A percentile compares a stretch with the other conserved stretches of the same genome.
These are phyloP conservation scores for Hemerocallis citrina DNA, from an alignment of 106 monocot genomes.

Conservation along the genomic window DNA sequence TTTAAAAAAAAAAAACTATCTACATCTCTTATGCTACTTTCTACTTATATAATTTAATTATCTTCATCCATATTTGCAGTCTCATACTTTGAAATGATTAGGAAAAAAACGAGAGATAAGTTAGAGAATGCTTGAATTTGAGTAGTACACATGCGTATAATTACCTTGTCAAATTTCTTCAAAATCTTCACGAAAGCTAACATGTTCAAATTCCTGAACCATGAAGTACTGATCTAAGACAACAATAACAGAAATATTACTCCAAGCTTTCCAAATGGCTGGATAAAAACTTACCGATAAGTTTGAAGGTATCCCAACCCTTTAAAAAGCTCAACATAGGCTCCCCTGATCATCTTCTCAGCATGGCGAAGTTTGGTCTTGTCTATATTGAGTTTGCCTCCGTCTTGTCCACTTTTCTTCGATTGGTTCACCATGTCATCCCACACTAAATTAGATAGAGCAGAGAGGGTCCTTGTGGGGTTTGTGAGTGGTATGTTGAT, in stretches of 20 bases:
- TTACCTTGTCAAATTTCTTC: slow-evolving; percentile 97
- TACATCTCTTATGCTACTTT: too few relatives aligned
- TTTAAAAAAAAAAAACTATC: too few relatives aligned
- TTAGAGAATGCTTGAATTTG: too few relatives aligned
- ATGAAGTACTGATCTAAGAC: neutral
- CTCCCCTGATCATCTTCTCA: slow-evolving; percentile 92
- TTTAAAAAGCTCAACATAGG: slow-evolving; percentile 86
- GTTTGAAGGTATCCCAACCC: slow-evolving; percentile 74
- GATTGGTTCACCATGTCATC: slow-evolving; percentile 51
- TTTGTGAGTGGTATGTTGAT: slow-evolving; percentile 89
- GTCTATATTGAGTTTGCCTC: slow-evolving; percentile 48
- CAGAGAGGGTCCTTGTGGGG: slow-evolving; percentile 77
- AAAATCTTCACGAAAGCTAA: slow-evolving; percentile 92
- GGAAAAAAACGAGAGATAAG: too few relatives aligned
- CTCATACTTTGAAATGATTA: too few relatives aligned
- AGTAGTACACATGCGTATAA: neutral
- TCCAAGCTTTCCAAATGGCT: neutral
- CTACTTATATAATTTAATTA: too few relatives aligned
- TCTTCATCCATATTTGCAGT: too few relatives aligned
- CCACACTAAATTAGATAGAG: slow-evolving; percentile 54
- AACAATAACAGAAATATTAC: neutral
- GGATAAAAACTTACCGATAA: slow-evolving; percentile 38
- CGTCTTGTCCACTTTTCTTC: slow-evolving; percentile 35
- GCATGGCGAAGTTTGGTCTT: slow-evolving; percentile 80
- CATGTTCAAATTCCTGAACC: slow-evolving; percentile 85